Conservation (phyloP, 73 alveolate genomes). For the Symbiodinium natans region DNA sequence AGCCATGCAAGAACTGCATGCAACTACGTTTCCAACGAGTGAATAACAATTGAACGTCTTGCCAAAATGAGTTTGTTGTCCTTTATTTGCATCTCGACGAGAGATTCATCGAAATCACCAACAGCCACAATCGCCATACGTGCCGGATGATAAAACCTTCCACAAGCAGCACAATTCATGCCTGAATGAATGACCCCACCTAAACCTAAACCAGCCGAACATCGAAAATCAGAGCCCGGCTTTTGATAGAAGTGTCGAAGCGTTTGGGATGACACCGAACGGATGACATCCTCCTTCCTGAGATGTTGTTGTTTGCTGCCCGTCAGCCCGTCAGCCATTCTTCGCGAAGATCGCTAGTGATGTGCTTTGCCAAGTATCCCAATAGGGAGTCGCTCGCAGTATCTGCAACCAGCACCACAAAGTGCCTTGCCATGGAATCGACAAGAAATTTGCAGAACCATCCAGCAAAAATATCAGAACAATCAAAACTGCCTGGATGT, state of each 20-base stretch:
- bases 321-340: not conserved
- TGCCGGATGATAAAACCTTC: slow-evolving; percentile 83
- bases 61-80: not conserved
- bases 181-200: not conserved
- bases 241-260: slow-evolving; percentile 67
- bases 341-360: not conserved
- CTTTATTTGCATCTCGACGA: slow-evolving; percentile 35
- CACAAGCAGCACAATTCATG: not conserved
- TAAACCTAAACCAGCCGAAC: not conserved
- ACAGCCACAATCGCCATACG: slow-evolving; percentile 82
- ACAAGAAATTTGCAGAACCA: not conserved
- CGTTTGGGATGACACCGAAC: slow-evolving; percentile 44
- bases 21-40: too few relatives aligned
- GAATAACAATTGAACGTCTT: too few relatives aligned
- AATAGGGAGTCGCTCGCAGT: slow-evolving; percentile 84
- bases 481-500: slow-evolving; percentile 9
- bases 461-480: too few relatives aligned
- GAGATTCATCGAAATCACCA: slow-evolving; percentile 44
- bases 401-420: slow-evolving; percentile 69
- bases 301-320: too few relatives aligned
- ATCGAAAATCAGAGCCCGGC: not conserved
- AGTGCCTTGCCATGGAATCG: not conserved
- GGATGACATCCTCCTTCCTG: slow-evolving; percentile 77
- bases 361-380: not conserved
- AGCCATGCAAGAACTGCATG: not conserved